Base-by-base conservation (phyloP, 2,329 filamentous ascomycete genomes). In the Chaetoscypha palmicola region DNA sequence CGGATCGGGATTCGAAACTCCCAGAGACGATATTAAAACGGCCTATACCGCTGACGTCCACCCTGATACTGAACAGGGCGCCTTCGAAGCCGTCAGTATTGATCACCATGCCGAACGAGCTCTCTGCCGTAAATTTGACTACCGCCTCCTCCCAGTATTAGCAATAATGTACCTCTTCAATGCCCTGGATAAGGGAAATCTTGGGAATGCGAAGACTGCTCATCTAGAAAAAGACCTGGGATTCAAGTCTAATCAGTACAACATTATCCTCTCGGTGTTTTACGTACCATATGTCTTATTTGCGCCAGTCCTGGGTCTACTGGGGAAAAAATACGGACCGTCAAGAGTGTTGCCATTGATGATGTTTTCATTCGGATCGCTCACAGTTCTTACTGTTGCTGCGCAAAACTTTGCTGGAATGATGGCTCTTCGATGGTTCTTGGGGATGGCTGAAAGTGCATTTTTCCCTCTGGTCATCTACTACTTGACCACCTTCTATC, bases 261-360 rank as follows among this genome's bases (percentile, higher is more conserved):
- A 86, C 58, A 71, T 79, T 21, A 73, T 86, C 37, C 63, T 87
- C 26, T 74, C 72, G 40, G 79, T 89, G 51, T 89, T 89, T 68
- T 89, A 84, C 62, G 70, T 88, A 5, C 83, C 83, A 0, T 87
- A 83, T 59, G 82, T 86, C 26, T 58, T 88, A 2, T 83, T 79
- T 42, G 82, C 80, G 1, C 81, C 80, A 0, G 76, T 79, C 1
- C 63, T 86, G 54, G 55, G 49, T 11, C 81, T 87, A 65, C 58
- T 83, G 3, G 82, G 81, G 42, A 87, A 85, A 66, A 79, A 75
- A 48, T 83, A 72, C 56, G 80, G 81, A 0, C 77, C 82, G 0
- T 71, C 76, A 44, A 68, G 73, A 14, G 77, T 83, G 8, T 65
- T 88, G 7, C 80, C 81, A 0, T 61, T 79, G 37, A 73, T 85